phyloP scores from a whole-genome alignment of 148 eudicot genomes.

The Gaultheria prostrata region DNA sequence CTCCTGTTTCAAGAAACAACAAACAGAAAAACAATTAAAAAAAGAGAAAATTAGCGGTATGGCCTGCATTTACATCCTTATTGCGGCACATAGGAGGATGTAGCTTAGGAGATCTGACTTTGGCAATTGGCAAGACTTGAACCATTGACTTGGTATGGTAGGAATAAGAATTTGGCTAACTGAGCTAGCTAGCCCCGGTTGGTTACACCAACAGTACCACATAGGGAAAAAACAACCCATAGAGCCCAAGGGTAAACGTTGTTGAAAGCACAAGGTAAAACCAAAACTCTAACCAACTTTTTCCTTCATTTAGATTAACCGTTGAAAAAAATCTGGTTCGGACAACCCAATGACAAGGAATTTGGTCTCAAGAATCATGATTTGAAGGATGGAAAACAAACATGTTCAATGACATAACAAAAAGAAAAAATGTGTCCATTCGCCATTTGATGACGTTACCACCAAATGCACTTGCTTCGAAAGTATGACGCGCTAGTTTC shows the following conservation, averaged over 20 bases:
- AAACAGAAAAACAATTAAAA: too few relatives aligned
- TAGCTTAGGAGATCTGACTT: too few relatives aligned
- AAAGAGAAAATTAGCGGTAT: neutral
- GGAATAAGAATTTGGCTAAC: neutral
- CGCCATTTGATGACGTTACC: neutral
- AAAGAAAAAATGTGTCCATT: neutral
- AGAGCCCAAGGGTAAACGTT: neutral
- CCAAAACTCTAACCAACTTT: neutral
- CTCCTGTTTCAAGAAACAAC: slow-evolving; percentile 30
- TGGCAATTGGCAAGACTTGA: too few relatives aligned
- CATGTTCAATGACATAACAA: neutral
- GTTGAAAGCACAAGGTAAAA: neutral
- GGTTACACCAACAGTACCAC: neutral
- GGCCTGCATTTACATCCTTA: neutral
- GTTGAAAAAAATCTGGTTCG: neutral
- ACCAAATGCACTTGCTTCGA: neutral
- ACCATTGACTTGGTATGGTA: neutral
- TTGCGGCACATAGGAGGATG: neutral
- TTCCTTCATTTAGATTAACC: neutral
- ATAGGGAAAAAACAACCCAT: neutral
- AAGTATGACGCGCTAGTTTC: neutral
- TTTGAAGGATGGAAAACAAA: neutral
- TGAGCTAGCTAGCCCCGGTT: neutral
- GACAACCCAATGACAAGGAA: neutral
- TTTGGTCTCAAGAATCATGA: neutral